Percentiles rank a stretch among this genome's conserved stretches.
phyloP scores from a whole-genome alignment of 1,284 basidiomycete species.

The Paramarasmius palmivorus region DNA sequence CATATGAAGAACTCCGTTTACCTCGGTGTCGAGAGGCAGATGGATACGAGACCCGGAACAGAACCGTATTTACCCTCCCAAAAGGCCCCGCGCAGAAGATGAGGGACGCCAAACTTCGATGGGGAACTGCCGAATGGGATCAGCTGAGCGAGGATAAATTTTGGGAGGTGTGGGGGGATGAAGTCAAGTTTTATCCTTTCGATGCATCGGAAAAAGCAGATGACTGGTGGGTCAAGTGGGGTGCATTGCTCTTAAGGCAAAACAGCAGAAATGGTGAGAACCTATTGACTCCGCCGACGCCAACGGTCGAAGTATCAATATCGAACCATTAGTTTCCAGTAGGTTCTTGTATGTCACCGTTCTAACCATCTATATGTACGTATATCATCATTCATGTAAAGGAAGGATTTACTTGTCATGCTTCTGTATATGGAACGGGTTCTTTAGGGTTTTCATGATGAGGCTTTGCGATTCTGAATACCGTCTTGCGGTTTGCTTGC shows the following conservation, averaged over 20 bases:
- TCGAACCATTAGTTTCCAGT: conserved; percentile 5
- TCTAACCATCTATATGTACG: neutral
- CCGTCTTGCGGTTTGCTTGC: too few relatives aligned
- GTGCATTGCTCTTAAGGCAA: conserved; percentile 30
- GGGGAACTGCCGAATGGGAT: conserved; percentile 32
- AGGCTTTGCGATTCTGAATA: too few relatives aligned
- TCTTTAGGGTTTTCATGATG: too few relatives aligned
- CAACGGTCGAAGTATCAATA: conserved; percentile 23
- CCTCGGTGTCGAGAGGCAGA: conserved; percentile 39
- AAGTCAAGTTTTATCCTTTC: conserved; percentile 38
- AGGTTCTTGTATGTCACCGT: neutral
- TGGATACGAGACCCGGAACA: conserved; percentile 39
- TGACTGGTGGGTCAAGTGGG: conserved; percentile 53
- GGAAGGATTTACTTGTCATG: neutral
- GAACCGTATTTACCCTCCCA: conserved; percentile 37
- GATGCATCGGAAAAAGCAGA: conserved; percentile 42
- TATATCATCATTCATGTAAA: neutral
- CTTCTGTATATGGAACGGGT: neutral
- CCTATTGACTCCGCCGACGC: conserved; percentile 7
- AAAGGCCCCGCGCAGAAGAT: conserved; percentile 38
- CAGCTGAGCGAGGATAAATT: conserved; percentile 39
- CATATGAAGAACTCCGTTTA: conserved; percentile 51
- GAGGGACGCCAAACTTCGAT: conserved; percentile 38
- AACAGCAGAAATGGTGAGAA: conserved; percentile 10
- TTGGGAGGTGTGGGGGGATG: conserved; percentile 37